These are phyloP conservation scores for Kazachstania martiniae DNA, from an alignment of 805 yeast species.

Conservation along the genomic window DNA sequence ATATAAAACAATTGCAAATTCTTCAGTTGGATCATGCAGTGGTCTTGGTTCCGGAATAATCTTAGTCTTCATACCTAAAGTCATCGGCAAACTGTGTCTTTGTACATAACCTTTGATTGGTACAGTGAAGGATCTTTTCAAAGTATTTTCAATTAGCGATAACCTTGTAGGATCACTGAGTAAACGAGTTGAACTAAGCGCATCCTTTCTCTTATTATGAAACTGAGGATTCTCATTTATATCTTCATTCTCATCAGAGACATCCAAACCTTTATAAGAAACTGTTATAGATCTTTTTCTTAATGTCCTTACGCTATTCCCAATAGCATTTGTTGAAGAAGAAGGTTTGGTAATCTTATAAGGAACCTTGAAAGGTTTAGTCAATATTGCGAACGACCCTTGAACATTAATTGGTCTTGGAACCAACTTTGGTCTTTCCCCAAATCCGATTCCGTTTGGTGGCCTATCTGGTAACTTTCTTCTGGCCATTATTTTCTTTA, in stretches of 20 bases:
- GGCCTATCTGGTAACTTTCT: slow-evolving; percentile 34
- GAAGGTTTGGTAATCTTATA: slow-evolving; percentile 24
- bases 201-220: slow-evolving; percentile 39
- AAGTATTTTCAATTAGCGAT: slow-evolving; percentile 30
- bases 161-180: slow-evolving; percentile 29
- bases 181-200: slow-evolving; percentile 46
- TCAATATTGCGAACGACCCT: slow-evolving; percentile 41
- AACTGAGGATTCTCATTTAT: slow-evolving; percentile 26
- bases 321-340: background rate
- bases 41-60: slow-evolving; percentile 75
- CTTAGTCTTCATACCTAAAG: slow-evolving; percentile 71
- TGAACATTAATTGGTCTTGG: slow-evolving; percentile 43
- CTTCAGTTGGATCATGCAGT: slow-evolving; percentile 88
- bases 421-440: slow-evolving; percentile 53
- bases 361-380: slow-evolving; percentile 64
- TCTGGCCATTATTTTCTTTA: slow-evolving; percentile 24
- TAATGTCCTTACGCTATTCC: slow-evolving; percentile 6
- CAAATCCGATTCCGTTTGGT: slow-evolving; percentile 47
- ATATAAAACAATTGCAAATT: slow-evolving; percentile 85
- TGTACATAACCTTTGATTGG: slow-evolving; percentile 40
- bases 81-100: slow-evolving; percentile 51
- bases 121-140: slow-evolving; percentile 43
- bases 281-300: slow-evolving; percentile 25
- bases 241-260: slow-evolving; percentile 15
- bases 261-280: slow-evolving; percentile 33